Evolutionary conservation across 1,139 yeast genomes (phyloP).

Genomic region (Zygoascus sp.): DNA sequence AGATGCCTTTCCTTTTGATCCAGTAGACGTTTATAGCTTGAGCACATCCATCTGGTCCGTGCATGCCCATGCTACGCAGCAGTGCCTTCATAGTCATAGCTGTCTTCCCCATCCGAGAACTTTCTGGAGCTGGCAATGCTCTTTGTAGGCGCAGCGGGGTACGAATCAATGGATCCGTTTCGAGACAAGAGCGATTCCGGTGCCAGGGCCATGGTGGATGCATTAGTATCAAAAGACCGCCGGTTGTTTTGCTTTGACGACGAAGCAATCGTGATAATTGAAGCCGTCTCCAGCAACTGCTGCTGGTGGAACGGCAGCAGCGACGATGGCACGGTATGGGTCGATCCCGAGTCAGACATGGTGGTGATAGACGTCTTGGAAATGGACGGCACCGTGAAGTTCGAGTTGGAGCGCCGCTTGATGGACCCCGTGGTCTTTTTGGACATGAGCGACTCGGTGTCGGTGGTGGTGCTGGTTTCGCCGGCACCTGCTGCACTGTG

Average conservation of each 20-base stretch:
- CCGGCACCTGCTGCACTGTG: too few species aligned
- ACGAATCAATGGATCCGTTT: constrained; percentile 27
- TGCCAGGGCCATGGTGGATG: constrained; percentile 37
- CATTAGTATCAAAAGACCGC: constrained; percentile 38
- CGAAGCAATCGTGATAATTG: constrained; percentile 38
- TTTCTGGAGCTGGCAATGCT: constrained; percentile 15
- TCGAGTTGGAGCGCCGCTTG: constrained; percentile 30
- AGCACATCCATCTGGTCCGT: too few species aligned
- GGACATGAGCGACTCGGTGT: constrained; percentile 18
- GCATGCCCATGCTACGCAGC: neutral
- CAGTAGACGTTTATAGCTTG: too few species aligned
- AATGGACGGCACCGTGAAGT: constrained; percentile 31
- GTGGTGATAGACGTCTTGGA: constrained; percentile 31
- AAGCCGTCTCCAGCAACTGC: constrained; percentile 31
- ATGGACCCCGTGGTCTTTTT: constrained; percentile 15
- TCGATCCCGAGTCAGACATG: constrained; percentile 26
- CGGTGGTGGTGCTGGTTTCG: constrained; percentile 1
- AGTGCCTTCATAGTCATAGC: neutral
- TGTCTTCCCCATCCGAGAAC: constrained; percentile 13
- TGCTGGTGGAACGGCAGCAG: constrained; percentile 18
- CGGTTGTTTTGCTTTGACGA: constrained; percentile 36
- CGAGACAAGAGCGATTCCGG: constrained; percentile 35
- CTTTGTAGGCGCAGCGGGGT: constrained; percentile 16
- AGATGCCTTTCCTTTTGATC: too few species aligned
- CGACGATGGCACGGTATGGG: constrained; percentile 20